Evolutionary conservation across 139 green algal genomes (phyloP), one percentile per base, ranked within the genome.

Genomic region (Klebsormidium nitens): DNA sequence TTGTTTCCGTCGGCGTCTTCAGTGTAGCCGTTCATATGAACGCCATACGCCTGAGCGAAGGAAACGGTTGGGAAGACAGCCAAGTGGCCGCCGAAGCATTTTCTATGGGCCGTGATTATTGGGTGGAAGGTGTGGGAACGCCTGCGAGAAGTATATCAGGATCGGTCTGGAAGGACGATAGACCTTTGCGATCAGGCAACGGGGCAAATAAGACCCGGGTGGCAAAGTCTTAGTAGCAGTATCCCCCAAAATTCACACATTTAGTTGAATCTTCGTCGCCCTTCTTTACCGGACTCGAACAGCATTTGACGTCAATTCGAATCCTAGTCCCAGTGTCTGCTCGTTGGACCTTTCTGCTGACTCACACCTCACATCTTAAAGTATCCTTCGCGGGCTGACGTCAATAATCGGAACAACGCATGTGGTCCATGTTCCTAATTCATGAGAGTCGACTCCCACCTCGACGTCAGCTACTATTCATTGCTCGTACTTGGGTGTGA

Each of bases 21-120:
- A 2, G 91, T 81, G 64, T 84, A 96, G 31, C 91, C 93, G 63
- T 97, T 97, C 14, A 96, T 65, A 70, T 97, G 93, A 26, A 97
- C 87, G 32, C 91, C 90, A 47, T 91, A 95, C 2, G 83, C 82
- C 31, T 70, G 90, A 89, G 17, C 2, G 14, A 8, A 42, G 29
- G 42, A 65, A 46, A 17, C 5, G n/a, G 31, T 8, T 34, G 57
- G 5, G 44, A 72, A 55, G 37, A 60, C 14, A 50, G 11, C 14
- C 42, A 50, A 50, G 14, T 26, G 42, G 42, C 8, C 8, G 42
- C 42, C 14, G 11, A 50, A 14, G 42, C 61, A 50, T 26, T 26
- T 14, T 26, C 11, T 8, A 50, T 50, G 14, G 14, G 42, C 42
- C 42, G 42, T 50, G 14, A 8, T 8, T 14, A 8, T 50, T 8